Base-by-base conservation (phyloP, 352 stramenopile genomes). In the Vaucheria bursata region DNA sequence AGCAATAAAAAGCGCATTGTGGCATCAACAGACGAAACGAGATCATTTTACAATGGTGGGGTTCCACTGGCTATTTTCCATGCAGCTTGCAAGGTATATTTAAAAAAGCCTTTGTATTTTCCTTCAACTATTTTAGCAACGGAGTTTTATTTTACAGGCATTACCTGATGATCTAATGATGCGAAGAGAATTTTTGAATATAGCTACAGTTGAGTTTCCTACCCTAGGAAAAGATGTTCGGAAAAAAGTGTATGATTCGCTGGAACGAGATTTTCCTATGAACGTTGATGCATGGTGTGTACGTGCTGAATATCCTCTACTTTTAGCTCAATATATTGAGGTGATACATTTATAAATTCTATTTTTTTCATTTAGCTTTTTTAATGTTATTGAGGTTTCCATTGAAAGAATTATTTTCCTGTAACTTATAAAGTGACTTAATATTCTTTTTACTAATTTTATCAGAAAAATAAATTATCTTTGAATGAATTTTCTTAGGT, bases 41-140 rank as follows among this genome's bases (percentile, higher is more conserved):
- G 52, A 66, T 33, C 50, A 36, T 82, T 82, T 49, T 82, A 82
- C 77, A 82, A 73, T 40, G 77, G 77, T 7, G 71, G 70, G n/a
- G 77, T 82, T 7, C 77, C 77, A 12, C 38, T 82, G 34, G 77
- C 68, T 31, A 73, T 82, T 31, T 82, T 82, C 53, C 39, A 73
- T 7, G 77, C 68, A 32, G 77, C 77, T 3, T 8, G 59, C 2
- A 77, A 78, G 77, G 77, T 73, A 5, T 37, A 64, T 18, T 36
- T 52, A 0, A 35, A 34, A 33, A 25, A 18, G 45, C 18, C 18
- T 25, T 25, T 59, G 45, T 59, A 25, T 59, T 18, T 25, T 18
- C 45, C 25, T 59, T 18, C 18, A 25, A 18, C 18, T n/a, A n/a
- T n/a, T n/a, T n/a, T n/a, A n/a, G n/a, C n/a, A n/a, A n/a, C n/a